Evolutionary conservation across 2,329 filamentous ascomycete genomes (phyloP).

Genomic region (Penicillium nordicum): DNA sequence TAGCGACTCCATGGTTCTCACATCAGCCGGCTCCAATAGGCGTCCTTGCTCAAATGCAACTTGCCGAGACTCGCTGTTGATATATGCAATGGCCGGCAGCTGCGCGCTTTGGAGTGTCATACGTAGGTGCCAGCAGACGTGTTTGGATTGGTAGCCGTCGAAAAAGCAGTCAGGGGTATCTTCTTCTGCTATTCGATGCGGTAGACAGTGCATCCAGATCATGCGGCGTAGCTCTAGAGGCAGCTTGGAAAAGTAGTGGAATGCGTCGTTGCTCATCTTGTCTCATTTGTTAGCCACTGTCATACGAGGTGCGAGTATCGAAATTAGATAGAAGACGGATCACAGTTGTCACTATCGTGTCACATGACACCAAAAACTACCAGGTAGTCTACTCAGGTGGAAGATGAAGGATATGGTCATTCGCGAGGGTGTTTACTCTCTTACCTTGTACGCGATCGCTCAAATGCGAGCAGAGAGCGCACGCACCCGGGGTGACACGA

Average conservation of each 20-base stretch:
- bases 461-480: no score
- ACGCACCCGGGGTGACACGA: no score
- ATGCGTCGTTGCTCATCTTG: neutral
- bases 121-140: neutral
- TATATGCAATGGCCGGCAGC: neutral
- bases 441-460: no score
- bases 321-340: no score
- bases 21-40: neutral
- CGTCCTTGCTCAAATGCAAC: neutral
- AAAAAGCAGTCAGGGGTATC: neutral
- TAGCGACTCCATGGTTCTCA: neutral
- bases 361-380: no score
- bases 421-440: no score
- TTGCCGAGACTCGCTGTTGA: neutral
- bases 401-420: no score
- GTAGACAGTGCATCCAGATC: neutral
- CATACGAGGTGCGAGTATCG: no score
- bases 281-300: neutral
- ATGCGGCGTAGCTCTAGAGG: neutral
- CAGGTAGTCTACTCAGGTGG: no score
- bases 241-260: neutral
- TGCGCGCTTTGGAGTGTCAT: neutral
- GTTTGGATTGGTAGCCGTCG: neutral
- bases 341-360: no score
- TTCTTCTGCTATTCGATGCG: slow-evolving; percentile 1